phyloP scores from a whole-genome alignment of 345 rosid species.

The Melastoma malabathricum region DNA sequence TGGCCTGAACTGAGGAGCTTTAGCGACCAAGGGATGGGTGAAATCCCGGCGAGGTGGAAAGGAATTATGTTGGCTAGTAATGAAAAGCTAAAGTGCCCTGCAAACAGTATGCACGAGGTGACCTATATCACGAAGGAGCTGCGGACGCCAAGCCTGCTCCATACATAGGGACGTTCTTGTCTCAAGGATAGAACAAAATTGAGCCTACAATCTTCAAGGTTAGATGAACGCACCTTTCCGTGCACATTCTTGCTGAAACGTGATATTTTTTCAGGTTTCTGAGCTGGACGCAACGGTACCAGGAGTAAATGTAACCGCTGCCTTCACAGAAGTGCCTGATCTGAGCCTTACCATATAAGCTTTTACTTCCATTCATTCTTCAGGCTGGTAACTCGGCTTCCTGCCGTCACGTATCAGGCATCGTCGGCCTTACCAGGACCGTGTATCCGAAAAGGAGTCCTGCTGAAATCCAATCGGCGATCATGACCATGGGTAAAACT shows the following conservation, averaged over 20 bases:
- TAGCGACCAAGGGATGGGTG: too few species aligned
- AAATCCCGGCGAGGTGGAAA: too few species aligned
- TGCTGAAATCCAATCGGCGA: constrained; percentile 78
- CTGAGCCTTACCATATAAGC: constrained; percentile 31
- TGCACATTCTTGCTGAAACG: not conserved
- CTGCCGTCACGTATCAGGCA: constrained; percentile 76
- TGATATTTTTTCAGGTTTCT: not conserved
- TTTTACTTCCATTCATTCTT: constrained; percentile 25
- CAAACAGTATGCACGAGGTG: too few species aligned
- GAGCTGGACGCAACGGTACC: constrained; percentile 85
- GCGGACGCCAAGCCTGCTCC: constrained; percentile 48
- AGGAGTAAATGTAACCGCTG: constrained; percentile 66
- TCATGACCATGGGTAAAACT: constrained; percentile 43
- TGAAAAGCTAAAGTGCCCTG: too few species aligned
- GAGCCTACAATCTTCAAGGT: constrained; percentile 73
- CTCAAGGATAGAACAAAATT: constrained; percentile 51
- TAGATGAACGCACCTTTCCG: not conserved
- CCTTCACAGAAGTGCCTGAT: constrained; percentile 56
- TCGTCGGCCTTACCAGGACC: constrained; percentile 58
- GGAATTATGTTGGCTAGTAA: too few species aligned
- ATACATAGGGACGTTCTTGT: constrained; percentile 43
- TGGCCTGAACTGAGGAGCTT: too few species aligned
- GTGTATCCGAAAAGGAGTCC: constrained; percentile 69
- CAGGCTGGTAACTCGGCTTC: constrained; percentile 83
- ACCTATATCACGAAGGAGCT: constrained; percentile 27